A percentile compares a stretch with the other conserved stretches of the same genome.
These are phyloP conservation scores for Hypsizygus ulmarius DNA, from an alignment of 1,284 basidiomycete species.

Conservation along the genomic window DNA sequence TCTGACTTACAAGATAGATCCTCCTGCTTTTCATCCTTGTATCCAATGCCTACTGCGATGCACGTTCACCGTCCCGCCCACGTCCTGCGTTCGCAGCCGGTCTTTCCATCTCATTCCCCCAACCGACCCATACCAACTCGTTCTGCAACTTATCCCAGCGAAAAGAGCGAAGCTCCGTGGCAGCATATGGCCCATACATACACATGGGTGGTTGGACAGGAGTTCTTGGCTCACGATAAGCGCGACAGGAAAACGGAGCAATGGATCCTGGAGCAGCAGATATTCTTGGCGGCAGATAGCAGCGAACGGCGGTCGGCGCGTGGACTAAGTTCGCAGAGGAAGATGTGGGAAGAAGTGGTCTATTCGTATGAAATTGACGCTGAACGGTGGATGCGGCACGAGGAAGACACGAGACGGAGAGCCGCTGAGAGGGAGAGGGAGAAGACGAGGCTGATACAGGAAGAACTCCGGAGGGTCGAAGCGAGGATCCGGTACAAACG, in stretches of 20 bases:
- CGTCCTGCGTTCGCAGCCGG: conserved; percentile 11
- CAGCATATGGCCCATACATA: conserved; percentile 48
- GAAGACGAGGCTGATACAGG: conserved; percentile 41
- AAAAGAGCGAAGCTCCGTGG: conserved; percentile 29
- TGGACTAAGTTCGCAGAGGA: conserved; percentile 27
- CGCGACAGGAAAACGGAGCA: conserved; percentile 52
- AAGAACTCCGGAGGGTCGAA: conserved; percentile 48
- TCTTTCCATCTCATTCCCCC: conserved; percentile 6
- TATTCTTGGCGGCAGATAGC: conserved; percentile 26
- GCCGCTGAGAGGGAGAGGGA: conserved; percentile 41
- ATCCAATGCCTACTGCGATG: conserved; percentile 5
- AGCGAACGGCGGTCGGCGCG: conserved; percentile 17
- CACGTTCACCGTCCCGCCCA: conserved; percentile 8
- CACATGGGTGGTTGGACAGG: conserved; percentile 56
- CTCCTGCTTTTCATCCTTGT: conserved; percentile 10
- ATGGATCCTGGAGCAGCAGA: conserved; percentile 62
- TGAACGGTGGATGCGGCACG: conserved; percentile 50
- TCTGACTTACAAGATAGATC: conserved; percentile 1
- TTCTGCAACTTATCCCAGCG: conserved; percentile 20
- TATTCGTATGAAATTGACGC: conserved; percentile 49
- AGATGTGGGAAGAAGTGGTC: conserved; percentile 49
- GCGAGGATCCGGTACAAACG: conserved; percentile 42
- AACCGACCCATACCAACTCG: conserved; percentile 12
- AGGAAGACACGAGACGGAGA: conserved; percentile 42
- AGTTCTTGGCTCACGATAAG: conserved; percentile 39